Evolutionary conservation across 306 rosid genomes (phyloP), one percentile per base, ranked within the genome.

Genomic region (Trifolium pratense): DNA sequence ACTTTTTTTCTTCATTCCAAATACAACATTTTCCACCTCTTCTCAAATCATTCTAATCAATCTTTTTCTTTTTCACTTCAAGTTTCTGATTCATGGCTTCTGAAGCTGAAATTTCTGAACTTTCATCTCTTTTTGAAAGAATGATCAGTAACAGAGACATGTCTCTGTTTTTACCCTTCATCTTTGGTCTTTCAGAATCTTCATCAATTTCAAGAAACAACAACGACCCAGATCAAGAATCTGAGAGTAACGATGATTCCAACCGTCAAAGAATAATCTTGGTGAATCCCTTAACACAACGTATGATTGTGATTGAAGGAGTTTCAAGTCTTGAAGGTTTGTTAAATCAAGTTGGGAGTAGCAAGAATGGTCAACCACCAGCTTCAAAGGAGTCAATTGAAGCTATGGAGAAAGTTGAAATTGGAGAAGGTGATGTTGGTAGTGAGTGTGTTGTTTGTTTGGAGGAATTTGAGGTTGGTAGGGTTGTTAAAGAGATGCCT

Each of bases 401-500:
- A 3, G 89, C 89, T 65, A 63, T 93, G 88, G 70, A 76, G 0
- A 21, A 73, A 17, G 90, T 85, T 18, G 84, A 42, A 39, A 55
- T 88, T n/a, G 63, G 13, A 4, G 88, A 82, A 48, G 81, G 71
- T 0, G 81, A 67, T 6, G 81, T 23, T 6, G 66, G 15, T 2
- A 87, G 63, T 7, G 94, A 89, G 84, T 91, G 98, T 75, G 84
- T 78, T 75, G 84, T 93, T 16, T 93, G 97, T 68, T 83, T 93
- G 82, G 97, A 93, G 16, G 86, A 88, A 58, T 86, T 81, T 75
- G 86, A 81, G 62, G 80, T 74, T 40, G 89, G 87, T 56, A 82
- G 79, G 6, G 61, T 71, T 31, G 90, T 71, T 0, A 94, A 80
- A 17, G 86, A 85, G 34, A 89, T 94, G 97, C 92, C 97, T 9